Conservation (phyloP, 1,139 yeast species). For the Pichia sp. region DNA sequence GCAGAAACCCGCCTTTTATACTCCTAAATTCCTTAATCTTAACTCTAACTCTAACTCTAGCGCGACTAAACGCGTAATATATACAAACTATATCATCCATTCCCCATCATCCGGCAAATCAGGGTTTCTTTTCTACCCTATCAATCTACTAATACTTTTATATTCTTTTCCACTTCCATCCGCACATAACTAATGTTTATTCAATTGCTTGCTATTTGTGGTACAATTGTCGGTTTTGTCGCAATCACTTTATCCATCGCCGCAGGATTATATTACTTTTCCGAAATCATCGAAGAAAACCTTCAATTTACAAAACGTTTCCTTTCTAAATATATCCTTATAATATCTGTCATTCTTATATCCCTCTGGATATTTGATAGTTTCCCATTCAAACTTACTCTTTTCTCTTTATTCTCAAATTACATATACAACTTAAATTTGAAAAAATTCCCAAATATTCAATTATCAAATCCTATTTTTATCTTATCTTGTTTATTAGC, state of each 20-base stretch:
- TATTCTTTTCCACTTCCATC: neutral
- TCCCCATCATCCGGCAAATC: no score
- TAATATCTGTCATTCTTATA: conserved; percentile 27
- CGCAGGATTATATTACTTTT: conserved; percentile 82
- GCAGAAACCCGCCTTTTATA: no score
- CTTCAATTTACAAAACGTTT: conserved; percentile 76
- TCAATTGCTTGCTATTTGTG: conserved; percentile 55
- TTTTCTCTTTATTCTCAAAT: conserved; percentile 65
- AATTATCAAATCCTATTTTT: conserved; percentile 65
- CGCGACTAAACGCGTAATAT: no score
- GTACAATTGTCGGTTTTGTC: conserved; percentile 68
- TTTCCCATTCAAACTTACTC: conserved; percentile 63
- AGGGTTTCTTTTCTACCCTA: no score
- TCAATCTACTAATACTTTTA: neutral
- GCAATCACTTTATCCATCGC: conserved; percentile 71
- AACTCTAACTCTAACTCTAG: no score
- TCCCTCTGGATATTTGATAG: conserved; percentile 65
- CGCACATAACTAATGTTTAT: conserved; percentile 42
- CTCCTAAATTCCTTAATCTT: no score
- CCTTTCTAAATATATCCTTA: conserved; percentile 28
- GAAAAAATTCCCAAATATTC: conserved; percentile 76
- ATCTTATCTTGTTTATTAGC: conserved; percentile 68
- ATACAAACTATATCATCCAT: no score
- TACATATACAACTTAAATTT: conserved; percentile 70
- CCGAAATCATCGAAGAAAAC: conserved; percentile 92